These are phyloP conservation scores for Cyanodermella asteris DNA, from an alignment of 2,329 filamentous ascomycete species.

Conservation along the genomic window DNA sequence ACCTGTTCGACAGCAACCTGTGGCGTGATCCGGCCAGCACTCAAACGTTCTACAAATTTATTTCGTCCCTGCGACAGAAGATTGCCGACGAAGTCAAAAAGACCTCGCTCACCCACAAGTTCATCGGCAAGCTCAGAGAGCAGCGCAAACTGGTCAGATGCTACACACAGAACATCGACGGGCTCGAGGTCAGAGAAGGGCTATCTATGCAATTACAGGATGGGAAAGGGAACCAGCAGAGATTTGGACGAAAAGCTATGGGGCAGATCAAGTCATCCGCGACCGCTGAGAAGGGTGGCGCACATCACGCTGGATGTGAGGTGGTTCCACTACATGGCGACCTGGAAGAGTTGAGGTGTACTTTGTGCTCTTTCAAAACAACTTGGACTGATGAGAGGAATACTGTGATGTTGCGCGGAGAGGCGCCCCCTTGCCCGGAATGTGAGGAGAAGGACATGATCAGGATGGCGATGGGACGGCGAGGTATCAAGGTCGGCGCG, in stretches of 20 bases:
- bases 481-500: slow-evolving; percentile 44
- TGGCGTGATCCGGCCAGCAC: slow-evolving; percentile 48
- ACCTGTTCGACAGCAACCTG: slow-evolving; percentile 49
- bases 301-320: slow-evolving; percentile 18
- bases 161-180: slow-evolving; percentile 58
- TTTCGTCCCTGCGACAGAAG: slow-evolving; percentile 43
- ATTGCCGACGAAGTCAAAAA: slow-evolving; percentile 33
- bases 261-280: slow-evolving; percentile 7
- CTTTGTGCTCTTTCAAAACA: slow-evolving; percentile 14
- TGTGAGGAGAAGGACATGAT: slow-evolving; percentile 41
- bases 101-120: slow-evolving; percentile 44
- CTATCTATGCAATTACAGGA: slow-evolving; percentile 38
- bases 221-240: slow-evolving; percentile 38
- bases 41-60: slow-evolving; percentile 51
- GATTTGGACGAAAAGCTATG: slow-evolving; percentile 30
- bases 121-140: slow-evolving; percentile 45
- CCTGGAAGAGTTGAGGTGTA: slow-evolving; percentile 40
- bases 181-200: slow-evolving; percentile 48
- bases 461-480: slow-evolving; percentile 42
- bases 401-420: slow-evolving; percentile 28
- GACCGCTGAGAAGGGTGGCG: slow-evolving; percentile 6
- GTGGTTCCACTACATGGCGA: slow-evolving; percentile 50
- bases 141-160: slow-evolving; percentile 46
- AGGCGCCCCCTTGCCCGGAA: slow-evolving; percentile 44
- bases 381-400: slow-evolving; percentile 25